A percentile compares a stretch with the other conserved stretches of the same genome.
phyloP scores from a whole-genome alignment of 768 basidiomycete species.

The Rickenella mellea region DNA sequence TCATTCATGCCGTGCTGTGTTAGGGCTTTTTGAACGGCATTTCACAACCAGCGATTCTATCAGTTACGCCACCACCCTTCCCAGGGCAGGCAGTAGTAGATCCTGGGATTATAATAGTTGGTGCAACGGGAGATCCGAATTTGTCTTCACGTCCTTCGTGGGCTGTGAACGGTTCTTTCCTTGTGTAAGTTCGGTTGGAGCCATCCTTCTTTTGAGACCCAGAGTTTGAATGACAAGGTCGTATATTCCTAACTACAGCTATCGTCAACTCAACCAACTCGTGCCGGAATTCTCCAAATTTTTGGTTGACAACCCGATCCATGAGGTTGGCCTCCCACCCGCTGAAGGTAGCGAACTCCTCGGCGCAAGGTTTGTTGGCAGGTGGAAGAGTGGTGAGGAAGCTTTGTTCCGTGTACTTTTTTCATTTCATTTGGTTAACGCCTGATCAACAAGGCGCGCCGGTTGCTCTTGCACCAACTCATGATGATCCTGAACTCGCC shows the following conservation, averaged over 20 bases:
- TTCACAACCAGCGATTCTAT: constrained; percentile 17
- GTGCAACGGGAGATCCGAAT: constrained; percentile 10
- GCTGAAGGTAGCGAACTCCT: constrained; percentile 17
- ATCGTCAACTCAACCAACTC: constrained; percentile 22
- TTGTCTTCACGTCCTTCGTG: constrained; percentile 20
- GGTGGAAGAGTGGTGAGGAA: constrained; percentile 27
- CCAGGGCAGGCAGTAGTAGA: constrained; percentile 15
- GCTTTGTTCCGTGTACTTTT: too few relatives aligned
- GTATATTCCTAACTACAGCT: constrained; percentile 5
- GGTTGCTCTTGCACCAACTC: constrained; percentile 15
- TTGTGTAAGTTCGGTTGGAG: constrained; percentile 7
- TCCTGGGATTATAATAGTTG: constrained; percentile 18
- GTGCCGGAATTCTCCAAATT: constrained; percentile 25
- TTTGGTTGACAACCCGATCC: constrained; percentile 13
- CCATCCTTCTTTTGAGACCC: too few relatives aligned
- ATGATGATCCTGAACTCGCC: constrained; percentile 17
- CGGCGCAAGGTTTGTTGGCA: constrained; percentile 23
- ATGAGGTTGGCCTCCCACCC: constrained; percentile 9
- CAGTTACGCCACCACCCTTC: constrained; percentile 13
- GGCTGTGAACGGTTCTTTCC: constrained; percentile 21
- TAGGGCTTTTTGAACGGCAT: constrained; percentile 21
- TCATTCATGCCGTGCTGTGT: too few relatives aligned
- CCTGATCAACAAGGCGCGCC: too few relatives aligned
- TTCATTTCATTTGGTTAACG: too few relatives aligned
- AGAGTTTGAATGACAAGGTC: too few relatives aligned